Evolutionary conservation across 495 filamentous ascomycete genomes (phyloP).

Genomic region (Mycothermus thermophilus): DNA sequence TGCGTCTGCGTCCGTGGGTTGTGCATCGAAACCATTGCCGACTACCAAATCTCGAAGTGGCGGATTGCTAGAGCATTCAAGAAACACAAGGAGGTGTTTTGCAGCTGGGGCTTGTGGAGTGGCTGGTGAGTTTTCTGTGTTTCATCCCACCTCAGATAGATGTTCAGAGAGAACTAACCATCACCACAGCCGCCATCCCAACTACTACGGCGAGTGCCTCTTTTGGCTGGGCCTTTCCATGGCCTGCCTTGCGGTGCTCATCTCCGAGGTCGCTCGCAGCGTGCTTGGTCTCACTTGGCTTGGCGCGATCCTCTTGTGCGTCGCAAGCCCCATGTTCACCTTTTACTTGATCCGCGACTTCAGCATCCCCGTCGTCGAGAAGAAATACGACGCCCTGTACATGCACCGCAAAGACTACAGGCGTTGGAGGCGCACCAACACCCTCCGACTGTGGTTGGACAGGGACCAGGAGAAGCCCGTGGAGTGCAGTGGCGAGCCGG

Average conservation of each 20-base stretch:
- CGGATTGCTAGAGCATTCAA: slow-evolving; percentile 39
- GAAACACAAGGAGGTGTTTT: slow-evolving; percentile 47
- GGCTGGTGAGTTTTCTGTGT: slow-evolving; percentile 19
- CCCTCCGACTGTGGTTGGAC: slow-evolving; percentile 1
- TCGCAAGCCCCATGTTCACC: slow-evolving; percentile 47
- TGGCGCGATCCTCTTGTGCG: slow-evolving; percentile 32
- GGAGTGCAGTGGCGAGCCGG: background rate
- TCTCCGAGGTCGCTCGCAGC: slow-evolving; percentile 27
- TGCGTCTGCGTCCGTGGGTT: slow-evolving; percentile 41
- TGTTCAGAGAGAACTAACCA: slow-evolving; percentile 1
- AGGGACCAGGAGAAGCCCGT: background rate
- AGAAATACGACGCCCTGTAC: slow-evolving; percentile 50
- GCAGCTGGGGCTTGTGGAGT: slow-evolving; percentile 45
- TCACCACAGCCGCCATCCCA: slow-evolving; percentile 40
- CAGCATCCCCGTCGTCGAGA: slow-evolving; percentile 46
- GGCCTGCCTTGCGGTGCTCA: slow-evolving; percentile 34
- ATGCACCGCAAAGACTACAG: slow-evolving; percentile 51
- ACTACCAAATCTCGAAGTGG: slow-evolving; percentile 47
- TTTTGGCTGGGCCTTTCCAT: slow-evolving; percentile 51
- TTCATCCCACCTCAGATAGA: background rate
- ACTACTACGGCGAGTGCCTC: slow-evolving; percentile 53
- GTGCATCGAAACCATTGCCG: slow-evolving; percentile 44
- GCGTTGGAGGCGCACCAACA: slow-evolving; percentile 38
- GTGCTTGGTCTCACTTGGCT: slow-evolving; percentile 36
- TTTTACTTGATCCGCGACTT: slow-evolving; percentile 47